Percentiles rank a stretch among this genome's conserved stretches.
phyloP scores from a whole-genome alignment of 768 basidiomycete species.

The Rickenella mellea region DNA sequence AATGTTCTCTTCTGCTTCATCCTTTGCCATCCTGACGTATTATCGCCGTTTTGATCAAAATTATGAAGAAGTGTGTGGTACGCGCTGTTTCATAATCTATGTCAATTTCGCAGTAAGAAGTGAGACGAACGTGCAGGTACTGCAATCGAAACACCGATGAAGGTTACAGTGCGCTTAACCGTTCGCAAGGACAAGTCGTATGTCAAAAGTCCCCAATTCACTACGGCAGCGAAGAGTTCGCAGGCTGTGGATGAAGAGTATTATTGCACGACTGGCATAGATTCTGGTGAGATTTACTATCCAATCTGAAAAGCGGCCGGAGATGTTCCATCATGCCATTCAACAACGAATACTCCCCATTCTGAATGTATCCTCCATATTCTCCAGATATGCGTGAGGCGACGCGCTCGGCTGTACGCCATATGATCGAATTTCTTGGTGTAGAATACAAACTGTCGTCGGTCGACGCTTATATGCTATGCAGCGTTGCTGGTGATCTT shows the following conservation, averaged over 20 bases:
- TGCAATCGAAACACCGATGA: constrained; percentile 57
- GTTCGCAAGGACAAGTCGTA: constrained; percentile 48
- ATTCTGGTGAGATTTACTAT: constrained; percentile 22
- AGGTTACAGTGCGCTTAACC: constrained; percentile 42
- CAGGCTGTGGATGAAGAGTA: constrained; percentile 27
- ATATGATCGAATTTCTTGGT: constrained; percentile 47
- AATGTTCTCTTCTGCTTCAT: constrained; percentile 8
- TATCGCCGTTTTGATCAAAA: neutral
- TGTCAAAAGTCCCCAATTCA: constrained; percentile 50
- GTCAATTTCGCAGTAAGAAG: neutral
- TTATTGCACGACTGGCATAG: constrained; percentile 52
- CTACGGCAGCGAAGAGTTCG: constrained; percentile 11
- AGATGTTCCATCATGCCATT: no score
- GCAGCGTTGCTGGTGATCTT: constrained; percentile 50
- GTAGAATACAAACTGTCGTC: constrained; percentile 30
- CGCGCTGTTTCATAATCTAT: neutral
- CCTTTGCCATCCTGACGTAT: neutral
- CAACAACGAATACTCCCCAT: no score
- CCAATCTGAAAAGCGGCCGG: no score
- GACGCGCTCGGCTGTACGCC: constrained; percentile 42
- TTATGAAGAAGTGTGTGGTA: constrained; percentile 48
- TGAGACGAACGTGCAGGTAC: constrained; percentile 35
- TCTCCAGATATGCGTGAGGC: constrained; percentile 40
- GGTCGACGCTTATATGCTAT: constrained; percentile 52
- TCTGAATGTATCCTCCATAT: neutral